Percentiles rank a stretch among this genome's conserved stretches.
Evolutionary conservation across 352 stramenopile species (phyloP).

Genomic region (Phytophthora sp.): DNA sequence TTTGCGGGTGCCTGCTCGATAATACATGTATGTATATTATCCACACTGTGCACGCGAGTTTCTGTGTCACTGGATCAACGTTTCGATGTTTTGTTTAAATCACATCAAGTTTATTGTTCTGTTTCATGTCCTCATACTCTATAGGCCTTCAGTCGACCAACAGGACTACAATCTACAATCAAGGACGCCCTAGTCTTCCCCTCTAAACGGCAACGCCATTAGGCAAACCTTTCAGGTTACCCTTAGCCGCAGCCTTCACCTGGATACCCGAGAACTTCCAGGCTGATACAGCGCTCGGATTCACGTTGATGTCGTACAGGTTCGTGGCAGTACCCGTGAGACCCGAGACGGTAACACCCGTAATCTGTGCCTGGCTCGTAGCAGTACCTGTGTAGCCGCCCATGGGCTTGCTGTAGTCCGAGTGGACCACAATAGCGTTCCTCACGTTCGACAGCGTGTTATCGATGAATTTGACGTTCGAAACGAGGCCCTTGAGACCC

Average conservation of each 20-base stretch:
- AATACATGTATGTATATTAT: too few species aligned
- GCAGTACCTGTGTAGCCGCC: slow-evolving; percentile 31
- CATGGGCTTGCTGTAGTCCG: slow-evolving; percentile 25
- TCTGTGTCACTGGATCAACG: too few species aligned
- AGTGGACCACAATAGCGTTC: slow-evolving; percentile 22
- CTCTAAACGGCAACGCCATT: slow-evolving; percentile 19
- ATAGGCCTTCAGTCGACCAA: slow-evolving; percentile 2
- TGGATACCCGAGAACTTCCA: background rate
- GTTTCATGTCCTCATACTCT: background rate
- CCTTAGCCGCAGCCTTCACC: slow-evolving; percentile 16
- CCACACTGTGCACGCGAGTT: too few species aligned
- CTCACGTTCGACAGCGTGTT: slow-evolving; percentile 30
- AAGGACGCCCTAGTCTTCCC: background rate
- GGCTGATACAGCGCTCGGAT: background rate
- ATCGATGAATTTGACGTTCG: slow-evolving; percentile 20
- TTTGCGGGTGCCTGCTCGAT: too few species aligned
- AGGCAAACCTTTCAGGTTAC: slow-evolving; percentile 25
- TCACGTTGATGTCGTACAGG: slow-evolving; percentile 30
- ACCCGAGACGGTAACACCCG: slow-evolving; percentile 12
- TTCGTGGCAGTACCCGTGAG: slow-evolving; percentile 28
- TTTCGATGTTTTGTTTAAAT: too few species aligned
- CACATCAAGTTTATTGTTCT: slow-evolving; percentile 21
- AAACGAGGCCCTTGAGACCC: slow-evolving; percentile 30
- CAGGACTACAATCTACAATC: background rate
- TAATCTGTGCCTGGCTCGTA: slow-evolving; percentile 24